Evolutionary conservation across 768 basidiomycete species (phyloP), one percentile per base, ranked within the genome.

Genomic region (Punctularia strigosozonata): DNA sequence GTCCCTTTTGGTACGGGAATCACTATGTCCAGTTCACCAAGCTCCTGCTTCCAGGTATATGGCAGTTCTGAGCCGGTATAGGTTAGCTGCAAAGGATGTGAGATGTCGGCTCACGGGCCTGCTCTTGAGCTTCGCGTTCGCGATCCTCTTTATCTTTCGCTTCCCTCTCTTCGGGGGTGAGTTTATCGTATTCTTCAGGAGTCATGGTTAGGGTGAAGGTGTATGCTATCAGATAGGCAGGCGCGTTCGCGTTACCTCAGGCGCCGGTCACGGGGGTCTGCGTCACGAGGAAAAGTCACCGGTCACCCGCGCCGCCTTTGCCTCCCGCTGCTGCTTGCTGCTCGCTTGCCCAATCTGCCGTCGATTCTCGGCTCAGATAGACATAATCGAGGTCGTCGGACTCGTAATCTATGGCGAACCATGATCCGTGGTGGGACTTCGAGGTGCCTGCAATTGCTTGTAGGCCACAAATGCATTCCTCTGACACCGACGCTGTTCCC

Each of bases 1-100:
- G 90, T 94, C 13, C 91, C 94, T 43, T 80, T 75, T 4, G 90
- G 85, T 3, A 99, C 81, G 6, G 86, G 80, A 7, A 97, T 65
- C 10, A 71, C 64, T 38, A 99, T 61, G 45, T 94, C 86, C 17
- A 95, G 73, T 39, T 95, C 90, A 12, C 74, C 76, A 5, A 99
- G 69, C 49, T 90, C 78, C 55, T 99, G 95, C 34, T 62, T 78
- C 95, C 95, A 99, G 39, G 59, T 64, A 59, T 94, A 98, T 4
- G 95, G 95, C 45, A 99, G 65, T 14, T 77, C 88, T 90, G 49
- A 40, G 38, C 45, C 41, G 39, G 6, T 12, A 40, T 14, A 15
- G 37, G 30, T 14, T 12, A 36, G 37, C 14, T 38, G 25, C 50
- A 48, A 50, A 43, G 45, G 40, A 41, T 40, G 40, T 48, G 42